phyloP scores from a whole-genome alignment of 2,329 filamentous ascomycete genomes.

The Colletotrichum navitas region DNA sequence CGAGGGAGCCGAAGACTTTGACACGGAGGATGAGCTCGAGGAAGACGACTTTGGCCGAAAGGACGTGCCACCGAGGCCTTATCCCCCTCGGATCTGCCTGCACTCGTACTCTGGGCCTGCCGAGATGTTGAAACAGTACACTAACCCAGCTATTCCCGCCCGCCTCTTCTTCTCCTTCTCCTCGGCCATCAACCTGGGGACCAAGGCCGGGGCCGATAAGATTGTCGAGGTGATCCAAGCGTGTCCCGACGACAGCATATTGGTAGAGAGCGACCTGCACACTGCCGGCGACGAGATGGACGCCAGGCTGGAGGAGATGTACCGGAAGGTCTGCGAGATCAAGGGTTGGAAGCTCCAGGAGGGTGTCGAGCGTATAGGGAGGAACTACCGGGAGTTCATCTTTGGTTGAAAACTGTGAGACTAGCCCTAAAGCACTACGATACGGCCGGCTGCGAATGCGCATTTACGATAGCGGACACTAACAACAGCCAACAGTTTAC shows the following conservation, averaged over 20 bases:
- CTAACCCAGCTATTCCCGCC: constrained; percentile 78
- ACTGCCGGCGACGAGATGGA: constrained; percentile 87
- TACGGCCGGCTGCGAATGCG: background rate
- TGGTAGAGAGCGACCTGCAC: constrained; percentile 93
- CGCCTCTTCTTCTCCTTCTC: constrained; percentile 92
- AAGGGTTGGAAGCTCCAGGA: constrained; percentile 83
- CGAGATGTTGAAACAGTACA: constrained; percentile 82
- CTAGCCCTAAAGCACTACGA: too few relatives aligned
- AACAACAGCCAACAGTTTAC: background rate
- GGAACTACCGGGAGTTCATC: constrained; percentile 84
- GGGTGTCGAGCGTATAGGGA: constrained; percentile 75
- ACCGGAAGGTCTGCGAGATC: constrained; percentile 79
- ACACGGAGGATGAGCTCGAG: constrained; percentile 52
- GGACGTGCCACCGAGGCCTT: constrained; percentile 64
- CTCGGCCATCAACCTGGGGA: constrained; percentile 80
- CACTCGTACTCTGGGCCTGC: constrained; percentile 90
- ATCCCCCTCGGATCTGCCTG: constrained; percentile 89
- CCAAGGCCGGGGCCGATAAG: constrained; percentile 59
- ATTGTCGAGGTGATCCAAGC: constrained; percentile 76
- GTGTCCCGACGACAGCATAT: constrained; percentile 81
- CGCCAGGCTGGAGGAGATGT: constrained; percentile 77
- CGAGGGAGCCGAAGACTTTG: constrained; percentile 61
- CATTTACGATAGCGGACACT: background rate
- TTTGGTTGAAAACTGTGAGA: constrained; percentile 63
- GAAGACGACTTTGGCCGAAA: constrained; percentile 37